Percentiles rank a stretch among this genome's conserved stretches.
phyloP scores from a whole-genome alignment of 163 green algal genomes.

The Trebouxia gelatinosa region DNA sequence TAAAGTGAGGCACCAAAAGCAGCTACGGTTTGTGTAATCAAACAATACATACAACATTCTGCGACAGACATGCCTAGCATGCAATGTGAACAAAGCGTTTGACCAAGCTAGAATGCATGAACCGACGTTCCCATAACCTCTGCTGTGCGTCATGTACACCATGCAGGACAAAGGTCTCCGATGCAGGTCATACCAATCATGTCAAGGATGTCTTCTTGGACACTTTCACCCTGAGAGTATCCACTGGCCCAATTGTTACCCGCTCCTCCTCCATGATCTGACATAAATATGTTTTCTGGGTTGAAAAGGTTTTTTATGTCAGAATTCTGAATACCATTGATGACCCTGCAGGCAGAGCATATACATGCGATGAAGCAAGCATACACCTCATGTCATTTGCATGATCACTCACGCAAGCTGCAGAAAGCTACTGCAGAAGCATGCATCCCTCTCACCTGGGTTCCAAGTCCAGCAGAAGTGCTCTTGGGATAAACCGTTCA shows the following conservation, averaged over 20 bases:
- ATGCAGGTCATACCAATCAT: constrained; percentile 88
- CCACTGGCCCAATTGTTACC: constrained; percentile 99
- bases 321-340: constrained; percentile 94
- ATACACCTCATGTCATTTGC: neutral
- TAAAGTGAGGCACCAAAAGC: too few species aligned
- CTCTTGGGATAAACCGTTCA: constrained; percentile 95
- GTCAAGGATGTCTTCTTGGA: constrained; percentile 95
- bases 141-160: too few species aligned
- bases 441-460: constrained; percentile 59
- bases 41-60: too few species aligned
- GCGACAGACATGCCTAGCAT: too few species aligned
- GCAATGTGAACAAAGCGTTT: too few species aligned
- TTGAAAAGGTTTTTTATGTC: constrained; percentile 98
- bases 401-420: too few species aligned
- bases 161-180: too few species aligned
- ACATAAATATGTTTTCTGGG: constrained; percentile 97
- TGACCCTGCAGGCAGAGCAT: constrained; percentile 72
- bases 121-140: too few species aligned
- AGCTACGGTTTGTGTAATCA: too few species aligned
- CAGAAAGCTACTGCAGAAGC: neutral
- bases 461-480: constrained; percentile 96
- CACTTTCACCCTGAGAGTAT: constrained; percentile 85
- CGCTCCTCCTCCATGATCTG: constrained; percentile 91
- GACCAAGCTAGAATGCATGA: too few species aligned
- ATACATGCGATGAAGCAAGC: neutral